Evolutionary conservation across 1,284 basidiomycete genomes (phyloP).

Genomic region (Pseudozyma pruni): DNA sequence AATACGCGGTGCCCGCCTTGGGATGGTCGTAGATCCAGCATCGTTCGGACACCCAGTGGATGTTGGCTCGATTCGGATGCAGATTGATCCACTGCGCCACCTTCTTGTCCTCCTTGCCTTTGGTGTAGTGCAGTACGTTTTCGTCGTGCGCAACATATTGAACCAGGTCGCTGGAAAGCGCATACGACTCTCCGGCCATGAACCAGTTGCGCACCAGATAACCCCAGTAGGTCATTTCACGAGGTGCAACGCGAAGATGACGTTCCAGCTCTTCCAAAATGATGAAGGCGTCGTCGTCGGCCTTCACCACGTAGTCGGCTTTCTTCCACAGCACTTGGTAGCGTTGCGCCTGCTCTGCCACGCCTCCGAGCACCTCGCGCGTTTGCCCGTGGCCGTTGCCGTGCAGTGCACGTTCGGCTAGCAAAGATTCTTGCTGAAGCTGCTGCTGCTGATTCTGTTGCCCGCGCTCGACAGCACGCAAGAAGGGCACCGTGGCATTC

Average conservation of each 20-base stretch:
- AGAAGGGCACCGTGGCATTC: constrained; percentile 86
- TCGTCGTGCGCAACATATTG: constrained; percentile 84
- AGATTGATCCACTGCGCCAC: constrained; percentile 89
- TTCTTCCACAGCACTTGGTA: constrained; percentile 65
- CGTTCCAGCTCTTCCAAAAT: constrained; percentile 65
- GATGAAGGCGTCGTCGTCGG: constrained; percentile 66
- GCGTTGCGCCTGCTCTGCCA: constrained; percentile 21
- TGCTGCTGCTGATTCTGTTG: constrained; percentile 9
- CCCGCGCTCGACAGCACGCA: constrained; percentile 37
- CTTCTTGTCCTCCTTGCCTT: constrained; percentile 93
- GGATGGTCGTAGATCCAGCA: constrained; percentile 99
- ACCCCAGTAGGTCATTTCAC: constrained; percentile 65
- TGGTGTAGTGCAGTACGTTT: constrained; percentile 75
- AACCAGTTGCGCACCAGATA: constrained; percentile 90
- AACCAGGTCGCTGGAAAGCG: constrained; percentile 88
- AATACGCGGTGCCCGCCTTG: constrained; percentile 84
- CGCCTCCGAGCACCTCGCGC: constrained; percentile 34
- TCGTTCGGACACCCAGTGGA: constrained; percentile 89
- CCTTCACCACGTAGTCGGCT: constrained; percentile 67
- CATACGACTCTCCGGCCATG: constrained; percentile 97
- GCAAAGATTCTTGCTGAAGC: not conserved
- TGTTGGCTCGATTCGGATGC: constrained; percentile 81
- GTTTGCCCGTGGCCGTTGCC: constrained; percentile 41
- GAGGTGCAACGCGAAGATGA: constrained; percentile 62
- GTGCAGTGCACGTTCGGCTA: constrained; percentile 8